Evolutionary conservation across 768 basidiomycete species (phyloP).

Genomic region (button mushroom (Agaricus bisporus)): DNA sequence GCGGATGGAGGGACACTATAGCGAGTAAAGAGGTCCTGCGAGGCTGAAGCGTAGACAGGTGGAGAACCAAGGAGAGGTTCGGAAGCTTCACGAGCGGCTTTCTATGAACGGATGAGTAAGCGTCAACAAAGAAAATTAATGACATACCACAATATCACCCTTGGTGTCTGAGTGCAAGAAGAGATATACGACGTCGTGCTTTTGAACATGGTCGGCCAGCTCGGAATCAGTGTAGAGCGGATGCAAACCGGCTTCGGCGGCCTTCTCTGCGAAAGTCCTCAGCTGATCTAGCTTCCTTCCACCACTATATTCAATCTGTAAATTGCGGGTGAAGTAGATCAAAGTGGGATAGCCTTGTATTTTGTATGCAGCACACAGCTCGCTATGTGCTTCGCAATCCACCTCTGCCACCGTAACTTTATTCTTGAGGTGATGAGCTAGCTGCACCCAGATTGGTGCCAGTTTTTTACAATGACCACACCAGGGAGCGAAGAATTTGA

Average conservation of each 20-base stretch:
- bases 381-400: slow-evolving; percentile 74
- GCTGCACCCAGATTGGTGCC: slow-evolving; percentile 72
- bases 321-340: slow-evolving; percentile 53
- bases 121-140: background rate
- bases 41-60: slow-evolving; percentile 34
- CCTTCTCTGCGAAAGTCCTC: slow-evolving; percentile 69
- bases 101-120: slow-evolving; percentile 11
- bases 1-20: slow-evolving; percentile 31
- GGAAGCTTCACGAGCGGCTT: slow-evolving; percentile 30
- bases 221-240: slow-evolving; percentile 16
- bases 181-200: slow-evolving; percentile 53
- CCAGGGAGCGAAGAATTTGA: slow-evolving; percentile 89
- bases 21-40: slow-evolving; percentile 27
- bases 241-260: slow-evolving; percentile 57
- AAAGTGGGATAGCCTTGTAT: slow-evolving; percentile 84
- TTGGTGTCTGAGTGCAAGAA: slow-evolving; percentile 35
- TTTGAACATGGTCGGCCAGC: slow-evolving; percentile 31
- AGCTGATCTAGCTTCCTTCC: slow-evolving; percentile 68
- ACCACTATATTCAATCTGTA: slow-evolving; percentile 69
- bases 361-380: slow-evolving; percentile 58
- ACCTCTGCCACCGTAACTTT: slow-evolving; percentile 80
- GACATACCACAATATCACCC: background rate
- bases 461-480: slow-evolving; percentile 97
- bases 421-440: slow-evolving; percentile 65
- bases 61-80: slow-evolving; percentile 43